Conservation (phyloP, 441 rosid genomes). For the Mallotus repandus region DNA sequence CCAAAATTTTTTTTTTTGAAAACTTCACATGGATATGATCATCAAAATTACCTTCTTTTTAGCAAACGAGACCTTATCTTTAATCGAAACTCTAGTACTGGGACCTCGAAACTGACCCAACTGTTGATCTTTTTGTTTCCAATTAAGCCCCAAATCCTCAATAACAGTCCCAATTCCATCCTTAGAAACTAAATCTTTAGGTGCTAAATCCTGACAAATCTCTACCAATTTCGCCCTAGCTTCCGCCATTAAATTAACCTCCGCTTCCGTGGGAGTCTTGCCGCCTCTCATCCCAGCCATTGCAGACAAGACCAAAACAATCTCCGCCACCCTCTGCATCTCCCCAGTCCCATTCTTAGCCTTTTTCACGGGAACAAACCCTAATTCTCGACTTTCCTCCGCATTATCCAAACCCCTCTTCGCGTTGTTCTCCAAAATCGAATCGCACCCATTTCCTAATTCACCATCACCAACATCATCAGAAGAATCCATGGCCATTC, state of each 20-base stretch:
- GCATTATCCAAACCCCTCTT: conserved; percentile 40
- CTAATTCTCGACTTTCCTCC: conserved; percentile 23
- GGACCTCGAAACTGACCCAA: conserved; percentile 47
- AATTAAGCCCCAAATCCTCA: conserved; percentile 81
- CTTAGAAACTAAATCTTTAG: conserved; percentile 56
- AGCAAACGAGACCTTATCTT: conserved; percentile 59
- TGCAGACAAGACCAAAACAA: conserved; percentile 73
- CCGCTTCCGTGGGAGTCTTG: conserved; percentile 58
- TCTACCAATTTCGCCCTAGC: conserved; percentile 70
- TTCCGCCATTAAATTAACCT: conserved; percentile 66
- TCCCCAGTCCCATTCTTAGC: conserved; percentile 34
- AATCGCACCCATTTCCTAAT: conserved; percentile 19
- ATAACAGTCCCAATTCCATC: conserved; percentile 60
- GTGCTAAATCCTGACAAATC: conserved; percentile 51
- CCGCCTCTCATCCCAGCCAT: conserved; percentile 79
- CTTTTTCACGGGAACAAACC: conserved; percentile 39
- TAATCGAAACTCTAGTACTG: conserved; percentile 52
- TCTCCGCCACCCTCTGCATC: conserved; percentile 75
- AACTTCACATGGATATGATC: background rate
- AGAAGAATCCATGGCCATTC: background rate
- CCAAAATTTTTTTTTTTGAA: background rate
- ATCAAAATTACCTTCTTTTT: conserved; percentile 58
- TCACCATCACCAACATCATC: background rate
- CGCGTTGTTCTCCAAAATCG: conserved; percentile 22
- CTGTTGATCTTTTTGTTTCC: conserved; percentile 57